A percentile compares a stretch with the other conserved stretches of the same genome.
Evolutionary conservation across 2,329 filamentous ascomycete species (phyloP).

Genomic region (Neonectria faginata): DNA sequence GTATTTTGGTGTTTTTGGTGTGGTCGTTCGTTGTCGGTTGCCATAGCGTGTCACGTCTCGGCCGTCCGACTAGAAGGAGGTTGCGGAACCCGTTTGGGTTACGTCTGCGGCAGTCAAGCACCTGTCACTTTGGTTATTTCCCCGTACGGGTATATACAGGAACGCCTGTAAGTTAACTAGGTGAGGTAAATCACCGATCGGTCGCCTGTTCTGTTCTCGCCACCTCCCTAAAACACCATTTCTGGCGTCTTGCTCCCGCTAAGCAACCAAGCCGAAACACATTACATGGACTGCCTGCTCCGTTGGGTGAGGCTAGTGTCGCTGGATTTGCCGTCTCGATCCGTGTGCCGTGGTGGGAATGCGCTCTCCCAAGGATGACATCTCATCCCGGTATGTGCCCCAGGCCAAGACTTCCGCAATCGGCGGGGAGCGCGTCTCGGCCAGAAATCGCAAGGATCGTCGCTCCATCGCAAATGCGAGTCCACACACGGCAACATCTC

Average conservation of each 20-base stretch:
- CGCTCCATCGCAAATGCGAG: conserved; percentile 14
- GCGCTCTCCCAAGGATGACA: conserved; percentile 1
- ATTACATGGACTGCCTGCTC: not conserved
- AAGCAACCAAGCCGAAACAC: not conserved
- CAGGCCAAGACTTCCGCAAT: conserved; percentile 8
- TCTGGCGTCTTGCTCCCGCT: not conserved
- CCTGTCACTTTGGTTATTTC: not conserved
- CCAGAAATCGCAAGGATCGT: conserved; percentile 19
- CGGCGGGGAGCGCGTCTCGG: not conserved
- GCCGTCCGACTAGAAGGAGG: conserved; percentile 3
- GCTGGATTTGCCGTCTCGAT: not conserved
- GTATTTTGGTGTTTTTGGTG: not conserved
- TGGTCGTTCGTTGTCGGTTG: not conserved
- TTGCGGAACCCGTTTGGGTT: conserved; percentile 6
- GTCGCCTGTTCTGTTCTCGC: too few relatives aligned
- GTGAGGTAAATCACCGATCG: too few relatives aligned
- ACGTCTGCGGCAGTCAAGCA: not conserved
- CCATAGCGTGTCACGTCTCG: not conserved
- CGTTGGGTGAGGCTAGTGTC: not conserved
- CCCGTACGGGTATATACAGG: not conserved
- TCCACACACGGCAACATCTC: conserved; percentile 18
- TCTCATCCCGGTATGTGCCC: conserved; percentile 17
- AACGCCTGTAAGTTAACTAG: not conserved
- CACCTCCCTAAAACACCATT: not conserved
- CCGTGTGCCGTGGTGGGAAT: conserved; percentile 18